Percentiles rank a stretch among this genome's conserved stretches.
Conservation (phyloP, 129 eudicot species). For the Ambrosia artemisiifolia region DNA sequence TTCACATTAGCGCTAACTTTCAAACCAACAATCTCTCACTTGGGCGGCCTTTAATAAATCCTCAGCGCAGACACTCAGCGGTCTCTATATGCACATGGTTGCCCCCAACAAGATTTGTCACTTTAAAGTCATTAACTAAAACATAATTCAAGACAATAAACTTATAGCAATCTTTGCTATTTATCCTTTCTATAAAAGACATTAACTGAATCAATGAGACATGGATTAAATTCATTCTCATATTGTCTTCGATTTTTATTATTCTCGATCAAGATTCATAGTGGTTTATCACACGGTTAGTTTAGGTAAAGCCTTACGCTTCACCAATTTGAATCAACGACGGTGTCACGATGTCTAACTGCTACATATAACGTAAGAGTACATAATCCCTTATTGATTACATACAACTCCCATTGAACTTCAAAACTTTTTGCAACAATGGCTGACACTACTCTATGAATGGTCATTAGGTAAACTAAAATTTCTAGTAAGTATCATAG, state of each 20-base stretch:
- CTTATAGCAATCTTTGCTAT: background rate
- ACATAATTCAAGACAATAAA: background rate
- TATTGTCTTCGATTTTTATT: background rate
- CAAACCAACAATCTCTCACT: conserved; percentile 21
- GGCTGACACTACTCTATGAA: background rate
- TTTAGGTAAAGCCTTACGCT: background rate
- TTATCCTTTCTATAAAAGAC: no score
- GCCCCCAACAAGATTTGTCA: background rate
- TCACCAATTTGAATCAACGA: background rate
- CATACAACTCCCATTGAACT: background rate
- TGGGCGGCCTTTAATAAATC: no score
- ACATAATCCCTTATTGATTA: background rate
- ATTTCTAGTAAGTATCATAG: background rate
- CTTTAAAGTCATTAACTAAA: background rate
- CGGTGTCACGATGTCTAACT: background rate
- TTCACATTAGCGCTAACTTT: no score
- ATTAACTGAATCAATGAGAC: no score
- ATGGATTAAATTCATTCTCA: background rate
- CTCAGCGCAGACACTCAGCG: no score
- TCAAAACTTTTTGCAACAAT: no score
- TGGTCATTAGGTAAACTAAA: background rate
- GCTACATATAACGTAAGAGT: background rate
- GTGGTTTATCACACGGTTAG: no score
- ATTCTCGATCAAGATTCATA: no score
- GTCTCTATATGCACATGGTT: no score